Base-by-base conservation (phyloP, 306 rosid genomes). In the Benincasa hispida region DNA sequence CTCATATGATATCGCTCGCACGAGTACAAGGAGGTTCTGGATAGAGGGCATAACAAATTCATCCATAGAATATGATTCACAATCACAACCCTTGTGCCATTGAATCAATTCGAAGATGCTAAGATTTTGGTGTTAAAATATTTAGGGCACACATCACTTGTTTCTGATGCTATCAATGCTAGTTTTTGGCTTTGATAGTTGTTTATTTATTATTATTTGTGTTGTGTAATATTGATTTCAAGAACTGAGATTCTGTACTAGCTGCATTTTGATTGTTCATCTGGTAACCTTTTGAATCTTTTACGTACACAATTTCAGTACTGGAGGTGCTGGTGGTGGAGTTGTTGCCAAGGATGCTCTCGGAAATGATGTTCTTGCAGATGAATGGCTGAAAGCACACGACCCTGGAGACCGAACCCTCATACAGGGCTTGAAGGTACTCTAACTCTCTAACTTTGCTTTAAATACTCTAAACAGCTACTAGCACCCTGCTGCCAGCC, bases 391-490 rank as follows among this genome's bases (percentile, higher is more conserved):
- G 17, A 92, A 94, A 85, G 79, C 76, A 12, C 97, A 94, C 72
- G 92, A 93, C 75, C 96, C 96, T 4, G 97, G 96, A 4, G 99
- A 92, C 80, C 81, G 86, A 39, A 94, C 99, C 19, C 99, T 94
- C 42, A 86, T 98, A 62, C 96, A 95, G 84, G 97, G 99, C 55
- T 80, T 95, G 85, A 95, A 84, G 98, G 99, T 87, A 79, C 19
- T 60, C 34, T 10, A 74, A 30, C 34, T 27, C 51, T 78, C 14
- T 57, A 18, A 67, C 47, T 42, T 34, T 15, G 2, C 41, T 28
- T 19, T 65, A 2, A 66, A 66, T 67, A 21, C 10, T 65, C 7
- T 10, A 27, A 21, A 27, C 47, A 62, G 34, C 19, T 32, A 8
- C 18, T 37, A 22, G 51, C 27, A 63, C 13, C 70, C 45, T 30